Conservation (phyloP, 306 rosid species). For the Sechiopsis laciniata region DNA sequence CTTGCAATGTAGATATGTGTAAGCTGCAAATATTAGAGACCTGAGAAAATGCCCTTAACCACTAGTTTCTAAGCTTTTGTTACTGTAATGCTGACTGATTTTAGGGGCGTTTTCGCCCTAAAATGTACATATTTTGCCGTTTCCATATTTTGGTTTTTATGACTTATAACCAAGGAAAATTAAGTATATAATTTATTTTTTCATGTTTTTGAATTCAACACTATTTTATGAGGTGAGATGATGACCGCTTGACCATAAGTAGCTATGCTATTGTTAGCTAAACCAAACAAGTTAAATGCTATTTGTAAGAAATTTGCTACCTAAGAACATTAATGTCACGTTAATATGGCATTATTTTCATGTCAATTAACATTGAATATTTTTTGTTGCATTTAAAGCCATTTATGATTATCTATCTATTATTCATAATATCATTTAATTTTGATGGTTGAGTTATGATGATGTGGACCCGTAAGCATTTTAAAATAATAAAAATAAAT, state of each 20-base stretch:
- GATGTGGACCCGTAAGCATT: too few relatives aligned
- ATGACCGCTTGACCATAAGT: too few relatives aligned
- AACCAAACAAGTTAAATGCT: too few relatives aligned
- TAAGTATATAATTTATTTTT: neutral
- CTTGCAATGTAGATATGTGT: slow-evolving; percentile 20
- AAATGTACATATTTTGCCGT: slow-evolving; percentile 13
- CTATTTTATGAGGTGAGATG: too few relatives aligned
- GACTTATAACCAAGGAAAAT: neutral
- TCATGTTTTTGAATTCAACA: too few relatives aligned
- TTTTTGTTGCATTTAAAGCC: neutral
- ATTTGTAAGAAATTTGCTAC: neutral
- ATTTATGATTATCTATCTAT: neutral
- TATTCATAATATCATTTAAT: neutral
- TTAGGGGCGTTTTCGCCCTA: neutral
- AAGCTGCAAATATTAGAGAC: slow-evolving; percentile 20
- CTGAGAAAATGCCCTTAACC: neutral
- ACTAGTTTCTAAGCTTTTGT: slow-evolving; percentile 15
- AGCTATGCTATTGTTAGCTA: too few relatives aligned
- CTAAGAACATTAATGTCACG: neutral
- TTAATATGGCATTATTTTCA: neutral
- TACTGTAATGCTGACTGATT: slow-evolving; percentile 13
- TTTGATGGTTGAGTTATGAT: too few relatives aligned
- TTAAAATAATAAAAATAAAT: too few relatives aligned
- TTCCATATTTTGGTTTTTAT: slow-evolving; percentile 4
- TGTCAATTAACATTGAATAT: neutral